Evolutionary conservation across 1,139 yeast genomes (phyloP).

Genomic region (Arxiozyma bovina): DNA sequence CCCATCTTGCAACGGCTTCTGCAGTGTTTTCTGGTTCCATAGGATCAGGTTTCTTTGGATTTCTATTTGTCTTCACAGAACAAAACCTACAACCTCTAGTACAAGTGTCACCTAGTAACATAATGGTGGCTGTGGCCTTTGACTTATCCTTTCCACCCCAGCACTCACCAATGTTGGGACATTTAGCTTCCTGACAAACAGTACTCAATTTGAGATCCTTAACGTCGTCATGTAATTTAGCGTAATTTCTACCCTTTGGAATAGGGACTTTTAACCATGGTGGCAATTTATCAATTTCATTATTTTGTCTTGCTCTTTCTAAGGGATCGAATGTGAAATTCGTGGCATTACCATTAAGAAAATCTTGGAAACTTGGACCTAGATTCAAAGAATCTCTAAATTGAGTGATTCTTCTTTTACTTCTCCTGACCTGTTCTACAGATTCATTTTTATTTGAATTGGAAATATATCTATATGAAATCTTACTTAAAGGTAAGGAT

Average conservation of each 20-base stretch:
- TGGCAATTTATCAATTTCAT: constrained; percentile 45
- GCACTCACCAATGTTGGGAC: constrained; percentile 98
- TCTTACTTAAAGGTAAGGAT: neutral
- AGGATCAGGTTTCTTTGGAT: constrained; percentile 86
- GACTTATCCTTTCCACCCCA: constrained; percentile 95
- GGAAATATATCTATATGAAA: neutral
- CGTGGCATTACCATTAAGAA: constrained; percentile 71
- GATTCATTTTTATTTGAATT: neutral
- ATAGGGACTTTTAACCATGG: constrained; percentile 91
- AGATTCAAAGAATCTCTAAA: constrained; percentile 65
- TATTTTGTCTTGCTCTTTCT: constrained; percentile 50
- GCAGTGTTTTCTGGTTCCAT: constrained; percentile 97
- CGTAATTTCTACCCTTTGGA: constrained; percentile 82
- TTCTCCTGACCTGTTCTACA: neutral
- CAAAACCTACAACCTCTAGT: constrained; percentile 98
- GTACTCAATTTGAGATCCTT: constrained; percentile 84
- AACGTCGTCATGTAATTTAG: constrained; percentile 74
- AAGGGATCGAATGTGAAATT: constrained; percentile 57
- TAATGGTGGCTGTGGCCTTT: constrained; percentile 97
- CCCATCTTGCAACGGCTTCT: constrained; percentile 97
- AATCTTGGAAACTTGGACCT: constrained; percentile 94
- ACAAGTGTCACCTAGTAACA: constrained; percentile 97
- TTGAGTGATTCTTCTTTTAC: constrained; percentile 45
- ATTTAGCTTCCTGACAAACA: constrained; percentile 96
- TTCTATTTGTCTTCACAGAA: constrained; percentile 85